Evolutionary conservation across 2,329 filamentous ascomycete species (phyloP), one percentile per base, ranked within the genome.

Genomic region (Aspergillus pseudoviridinutans): DNA sequence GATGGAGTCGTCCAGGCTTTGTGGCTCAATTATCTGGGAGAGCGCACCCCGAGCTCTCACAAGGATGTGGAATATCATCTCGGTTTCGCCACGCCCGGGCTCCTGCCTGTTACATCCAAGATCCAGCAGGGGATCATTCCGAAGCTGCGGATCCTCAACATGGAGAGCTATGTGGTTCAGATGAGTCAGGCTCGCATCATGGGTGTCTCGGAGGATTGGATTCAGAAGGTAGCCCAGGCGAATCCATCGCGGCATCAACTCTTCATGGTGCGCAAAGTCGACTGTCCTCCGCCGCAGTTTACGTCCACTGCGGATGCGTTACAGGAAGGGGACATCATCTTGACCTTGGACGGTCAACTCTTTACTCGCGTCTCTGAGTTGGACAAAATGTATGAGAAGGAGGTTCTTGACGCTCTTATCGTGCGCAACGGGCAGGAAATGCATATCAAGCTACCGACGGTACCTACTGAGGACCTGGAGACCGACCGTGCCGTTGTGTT

Each of bases 181-280:
- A 97, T 99, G 93, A 90, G 89, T 42, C 94, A 99, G 76, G 93
- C 91, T 17, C 89, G 92, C 41, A 91, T 97, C 64, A 97, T 99
- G 92, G 94, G 94, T 9, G 91, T 97, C 1, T 91, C 90, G 0
- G 92, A 97, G 67, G 88, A 95, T 61, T 97, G 93, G 94, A 96
- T 99, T 67, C 83, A 90, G 66, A 89, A 91, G 74, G 93, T 97
- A 2, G 88, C 94, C 54, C 81, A 87, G 63, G 91, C 91, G 61
- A 97, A 99, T 74, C 89, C 91, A 42, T 88, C 94, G 52, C 90
- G 92, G 57, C 94, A 99, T 71, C 94, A 99, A 76, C 84, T 99
- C 41, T 99, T 99, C 80, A 97, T 99, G 90, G 91, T 99, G 29
- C 89, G 91, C 67, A 99, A 99, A 78, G 88, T 96, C 59, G 80